These are phyloP conservation scores for Cyclanthera cordifolia DNA, from an alignment of 306 rosid genomes.

Conservation along the genomic window DNA sequence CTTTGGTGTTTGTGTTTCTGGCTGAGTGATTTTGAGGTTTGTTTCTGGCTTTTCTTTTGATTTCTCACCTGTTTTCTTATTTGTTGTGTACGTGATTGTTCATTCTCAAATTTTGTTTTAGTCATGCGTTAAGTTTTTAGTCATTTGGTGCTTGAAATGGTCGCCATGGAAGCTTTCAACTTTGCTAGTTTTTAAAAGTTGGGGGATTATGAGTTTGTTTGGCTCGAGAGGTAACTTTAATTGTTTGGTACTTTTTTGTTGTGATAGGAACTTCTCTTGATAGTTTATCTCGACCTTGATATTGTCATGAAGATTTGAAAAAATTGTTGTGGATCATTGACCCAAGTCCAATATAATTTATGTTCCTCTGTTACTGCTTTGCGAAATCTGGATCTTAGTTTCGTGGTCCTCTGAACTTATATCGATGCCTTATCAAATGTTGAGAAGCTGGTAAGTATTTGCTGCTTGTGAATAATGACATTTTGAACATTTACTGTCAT, in stretches of 20 bases:
- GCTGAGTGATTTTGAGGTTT: constrained; percentile 17
- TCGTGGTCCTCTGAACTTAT: not conserved
- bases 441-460: not conserved
- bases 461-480: not conserved
- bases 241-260: not conserved
- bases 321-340: not conserved
- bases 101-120: not conserved
- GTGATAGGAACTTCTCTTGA: not conserved
- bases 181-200: constrained; percentile 2
- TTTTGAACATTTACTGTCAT: not conserved
- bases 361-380: not conserved
- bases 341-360: no score
- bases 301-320: not conserved
- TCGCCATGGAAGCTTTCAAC: not conserved
- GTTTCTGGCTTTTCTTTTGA: not conserved
- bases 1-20: constrained; percentile 24
- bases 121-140: not conserved
- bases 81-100: not conserved
- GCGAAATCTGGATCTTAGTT: not conserved
- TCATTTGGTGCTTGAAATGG: not conserved
- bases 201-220: not conserved
- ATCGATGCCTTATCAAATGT: not conserved
- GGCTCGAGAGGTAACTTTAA: not conserved
- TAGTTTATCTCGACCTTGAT: not conserved
- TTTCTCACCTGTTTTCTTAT: not conserved